Conservation (phyloP, 805 yeast species). For the Myxozyma neotropica region DNA sequence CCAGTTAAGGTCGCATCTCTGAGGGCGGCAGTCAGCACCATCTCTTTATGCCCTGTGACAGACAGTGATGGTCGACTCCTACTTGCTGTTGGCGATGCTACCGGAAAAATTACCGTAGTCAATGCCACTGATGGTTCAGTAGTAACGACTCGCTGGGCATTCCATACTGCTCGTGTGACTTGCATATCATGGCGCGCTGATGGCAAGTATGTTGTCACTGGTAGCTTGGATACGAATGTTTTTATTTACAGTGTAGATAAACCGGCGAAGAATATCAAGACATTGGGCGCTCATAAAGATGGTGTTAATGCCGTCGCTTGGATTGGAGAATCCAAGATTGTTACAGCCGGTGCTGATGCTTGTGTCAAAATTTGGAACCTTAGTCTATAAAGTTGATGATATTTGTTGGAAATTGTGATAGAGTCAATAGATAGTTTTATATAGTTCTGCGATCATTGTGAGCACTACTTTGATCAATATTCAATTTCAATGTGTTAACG, state of each 20-base stretch:
- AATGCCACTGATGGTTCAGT: constrained; percentile 51
- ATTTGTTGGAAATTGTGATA: neutral
- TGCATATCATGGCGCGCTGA: constrained; percentile 79
- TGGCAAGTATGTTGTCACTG: constrained; percentile 72
- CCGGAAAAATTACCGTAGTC: constrained; percentile 84
- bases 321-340: constrained; percentile 54
- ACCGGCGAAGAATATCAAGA: constrained; percentile 76
- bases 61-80: constrained; percentile 39
- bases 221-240: constrained; percentile 80
- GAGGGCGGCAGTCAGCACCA: constrained; percentile 60
- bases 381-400: neutral
- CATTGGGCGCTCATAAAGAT: constrained; percentile 79
- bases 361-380: constrained; percentile 72
- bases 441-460: too few relatives aligned
- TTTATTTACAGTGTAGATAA: constrained; percentile 75
- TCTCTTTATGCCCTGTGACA: constrained; percentile 19
- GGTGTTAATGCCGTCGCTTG: constrained; percentile 80
- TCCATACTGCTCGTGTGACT: constrained; percentile 82
- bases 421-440: neutral
- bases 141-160: constrained; percentile 90
- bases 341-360: constrained; percentile 81
- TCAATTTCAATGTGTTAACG: too few relatives aligned
- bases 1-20: constrained; percentile 44
- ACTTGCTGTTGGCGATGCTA: constrained; percentile 81
- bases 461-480: neutral